phyloP scores from a whole-genome alignment of 805 yeast genomes.

The Starmerella bombi region DNA sequence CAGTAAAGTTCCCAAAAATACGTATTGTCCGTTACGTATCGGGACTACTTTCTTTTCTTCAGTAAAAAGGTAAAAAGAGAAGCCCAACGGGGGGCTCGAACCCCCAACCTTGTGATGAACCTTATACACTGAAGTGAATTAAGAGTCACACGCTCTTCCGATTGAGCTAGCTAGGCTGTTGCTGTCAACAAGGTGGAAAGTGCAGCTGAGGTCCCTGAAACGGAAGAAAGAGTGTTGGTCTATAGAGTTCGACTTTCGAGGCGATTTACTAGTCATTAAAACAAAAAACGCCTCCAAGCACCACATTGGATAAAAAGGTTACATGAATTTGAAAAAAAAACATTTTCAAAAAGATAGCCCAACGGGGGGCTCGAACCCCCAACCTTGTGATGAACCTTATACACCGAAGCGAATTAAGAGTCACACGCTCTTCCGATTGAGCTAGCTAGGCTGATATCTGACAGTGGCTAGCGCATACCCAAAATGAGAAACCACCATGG shows the following conservation, averaged over 20 bases:
- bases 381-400: conserved; percentile 21
- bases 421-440: conserved; percentile 24
- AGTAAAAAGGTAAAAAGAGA: conserved; percentile 5
- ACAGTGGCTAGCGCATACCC: not conserved
- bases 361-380: conserved; percentile 25
- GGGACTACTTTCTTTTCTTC: too few relatives aligned
- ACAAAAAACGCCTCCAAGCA: too few relatives aligned
- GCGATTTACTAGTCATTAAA: too few relatives aligned
- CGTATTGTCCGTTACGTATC: too few relatives aligned
- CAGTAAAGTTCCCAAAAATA: too few relatives aligned
- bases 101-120: conserved; percentile 23
- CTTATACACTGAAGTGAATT: conserved; percentile 10
- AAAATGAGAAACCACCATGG: too few relatives aligned
- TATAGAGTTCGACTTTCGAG: too few relatives aligned
- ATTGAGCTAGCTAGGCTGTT: conserved; percentile 21
- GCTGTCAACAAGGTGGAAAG: not conserved
- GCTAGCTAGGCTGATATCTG: conserved; percentile 19
- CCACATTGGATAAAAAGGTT: too few relatives aligned
- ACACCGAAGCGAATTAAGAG: conserved; percentile 15
- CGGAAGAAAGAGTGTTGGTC: too few relatives aligned
- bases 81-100: conserved; percentile 24
- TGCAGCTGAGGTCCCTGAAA: not conserved
- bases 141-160: conserved; percentile 24
- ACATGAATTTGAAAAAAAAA: too few relatives aligned
- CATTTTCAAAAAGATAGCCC: conserved; percentile 20